These are phyloP conservation scores for Microsporum ferrugineum DNA, from an alignment of 2,329 filamentous ascomycete species.

Conservation along the genomic window DNA sequence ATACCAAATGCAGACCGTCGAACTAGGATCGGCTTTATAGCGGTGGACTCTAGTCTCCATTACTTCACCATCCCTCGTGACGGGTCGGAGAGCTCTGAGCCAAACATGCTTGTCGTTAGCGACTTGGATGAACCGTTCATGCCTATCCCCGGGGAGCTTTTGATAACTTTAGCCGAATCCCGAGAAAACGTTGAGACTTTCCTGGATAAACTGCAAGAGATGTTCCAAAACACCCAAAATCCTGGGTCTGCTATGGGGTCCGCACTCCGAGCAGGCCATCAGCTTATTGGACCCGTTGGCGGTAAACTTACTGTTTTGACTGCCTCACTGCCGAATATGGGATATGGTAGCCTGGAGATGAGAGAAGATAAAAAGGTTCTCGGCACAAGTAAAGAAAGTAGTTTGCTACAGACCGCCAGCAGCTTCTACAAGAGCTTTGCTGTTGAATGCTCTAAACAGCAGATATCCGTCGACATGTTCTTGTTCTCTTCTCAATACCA, in stretches of 20 bases:
- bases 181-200: constrained; percentile 85
- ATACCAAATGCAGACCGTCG: constrained; percentile 96
- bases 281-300: constrained; percentile 84
- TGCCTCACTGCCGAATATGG: constrained; percentile 79
- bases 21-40: constrained; percentile 87
- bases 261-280: constrained; percentile 83
- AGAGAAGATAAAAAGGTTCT: constrained; percentile 93
- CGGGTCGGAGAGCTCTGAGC: constrained; percentile 69
- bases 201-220: constrained; percentile 78
- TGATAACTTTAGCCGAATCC: constrained; percentile 81
- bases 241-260: constrained; percentile 89
- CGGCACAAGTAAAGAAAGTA: constrained; percentile 83
- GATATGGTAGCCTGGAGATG: constrained; percentile 81
- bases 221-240: constrained; percentile 93
- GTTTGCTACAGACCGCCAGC: constrained; percentile 78
- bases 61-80: constrained; percentile 94
- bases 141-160: constrained; percentile 79
- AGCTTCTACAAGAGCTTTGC: constrained; percentile 99
- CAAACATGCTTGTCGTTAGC: constrained; percentile 85
- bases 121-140: constrained; percentile 95
- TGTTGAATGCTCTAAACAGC: constrained; percentile 96
- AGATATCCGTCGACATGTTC: constrained; percentile 98
- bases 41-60: constrained; percentile 85
- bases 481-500: constrained; percentile 92
- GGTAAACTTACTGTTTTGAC: constrained; percentile 91